These are phyloP conservation scores for Talaromyces sp. DNA, from an alignment of 2,329 filamentous ascomycete genomes.

Conservation along the genomic window DNA sequence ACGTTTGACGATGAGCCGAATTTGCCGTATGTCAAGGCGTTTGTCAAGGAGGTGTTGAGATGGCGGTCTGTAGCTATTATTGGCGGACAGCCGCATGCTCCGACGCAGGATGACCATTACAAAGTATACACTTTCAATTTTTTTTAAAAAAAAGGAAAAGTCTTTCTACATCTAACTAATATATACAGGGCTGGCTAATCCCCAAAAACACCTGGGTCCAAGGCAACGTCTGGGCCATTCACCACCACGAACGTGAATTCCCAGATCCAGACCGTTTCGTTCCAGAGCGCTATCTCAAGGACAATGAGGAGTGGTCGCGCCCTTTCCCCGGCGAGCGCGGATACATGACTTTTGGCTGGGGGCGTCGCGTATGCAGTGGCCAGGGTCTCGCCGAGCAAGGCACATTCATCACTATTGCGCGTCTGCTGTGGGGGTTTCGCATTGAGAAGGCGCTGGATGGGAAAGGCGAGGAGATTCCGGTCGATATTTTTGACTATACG, in stretches of 20 bases:
- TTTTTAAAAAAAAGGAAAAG: no score
- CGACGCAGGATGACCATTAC: constrained; percentile 19
- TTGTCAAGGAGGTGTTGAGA: constrained; percentile 26
- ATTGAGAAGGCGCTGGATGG: constrained; percentile 17
- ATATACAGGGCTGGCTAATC: constrained; percentile 25
- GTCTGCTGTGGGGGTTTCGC: constrained; percentile 53
- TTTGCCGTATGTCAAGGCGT: constrained; percentile 24
- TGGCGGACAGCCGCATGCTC: constrained; percentile 14
- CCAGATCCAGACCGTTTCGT: constrained; percentile 32
- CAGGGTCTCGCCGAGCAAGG: constrained; percentile 55
- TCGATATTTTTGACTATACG: constrained; percentile 53
- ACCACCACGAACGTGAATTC: constrained; percentile 35
- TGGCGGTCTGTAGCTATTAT: constrained; percentile 22
- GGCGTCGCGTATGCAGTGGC: constrained; percentile 50
- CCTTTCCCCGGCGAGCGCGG: constrained; percentile 32
- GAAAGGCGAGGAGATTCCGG: constrained; percentile 43
- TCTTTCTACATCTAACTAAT: constrained; percentile 19
- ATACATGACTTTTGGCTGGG: constrained; percentile 52
- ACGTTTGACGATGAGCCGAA: constrained; percentile 24
- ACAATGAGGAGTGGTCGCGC: neutral
- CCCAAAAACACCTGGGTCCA: constrained; percentile 44
- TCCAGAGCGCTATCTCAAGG: constrained; percentile 20
- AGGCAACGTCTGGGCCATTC: constrained; percentile 40
- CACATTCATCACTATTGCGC: constrained; percentile 53
- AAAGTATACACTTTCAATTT: no score